Base-by-base conservation (phyloP, 2,329 filamentous ascomycete genomes). In the Paraphoma sp. region DNA sequence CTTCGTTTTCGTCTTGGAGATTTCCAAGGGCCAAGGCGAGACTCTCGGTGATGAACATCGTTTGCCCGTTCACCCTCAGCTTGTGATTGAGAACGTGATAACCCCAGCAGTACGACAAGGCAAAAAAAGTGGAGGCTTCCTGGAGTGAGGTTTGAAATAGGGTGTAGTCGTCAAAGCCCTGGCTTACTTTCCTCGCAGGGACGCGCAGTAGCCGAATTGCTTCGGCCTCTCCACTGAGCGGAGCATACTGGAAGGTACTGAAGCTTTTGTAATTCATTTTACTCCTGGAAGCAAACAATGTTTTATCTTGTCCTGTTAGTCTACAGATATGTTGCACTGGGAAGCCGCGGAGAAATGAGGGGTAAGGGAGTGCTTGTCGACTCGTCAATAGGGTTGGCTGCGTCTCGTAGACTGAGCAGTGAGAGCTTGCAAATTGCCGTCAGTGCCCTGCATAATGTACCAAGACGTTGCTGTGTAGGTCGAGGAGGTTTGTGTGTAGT, bases 41-140 rank as follows among this genome's bases (percentile, higher is more conserved):
- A 17, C 53, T 59, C 29, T 56, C 53, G 2, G 56, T 56, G 16
- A 59, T 48, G n/a, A 29, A 29, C 18, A 53, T 36, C 6, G 14
- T n/a, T 7, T 42, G 11, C 9, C 45, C 41, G 42, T 53, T 47
- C 11, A 59, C 33, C 6, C 8, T 45, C 33, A 59, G 45, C 23
- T 44, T n/a, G 18, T 42, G 44, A 11, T 30, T 10, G 7, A 43
- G n/a, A 28, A 16, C 23, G 1, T 41, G 38, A 12, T 23, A 28
- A 10, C 56, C 56, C 56, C 52, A 59, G 33, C 52, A 51, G 18
- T 59, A 59, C 6, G 52, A 59, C 14, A 59, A 42, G 16, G 52
- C 56, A 16, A 53, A n/a, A 33, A 54, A 56, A 9, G 31, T 9
- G n/a, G 14, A 14, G 5, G 29, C 17, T 7, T 51, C 14, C 7